These are phyloP conservation scores for Suillus cothurnatus DNA, from an alignment of 768 basidiomycete genomes.

Conservation along the genomic window DNA sequence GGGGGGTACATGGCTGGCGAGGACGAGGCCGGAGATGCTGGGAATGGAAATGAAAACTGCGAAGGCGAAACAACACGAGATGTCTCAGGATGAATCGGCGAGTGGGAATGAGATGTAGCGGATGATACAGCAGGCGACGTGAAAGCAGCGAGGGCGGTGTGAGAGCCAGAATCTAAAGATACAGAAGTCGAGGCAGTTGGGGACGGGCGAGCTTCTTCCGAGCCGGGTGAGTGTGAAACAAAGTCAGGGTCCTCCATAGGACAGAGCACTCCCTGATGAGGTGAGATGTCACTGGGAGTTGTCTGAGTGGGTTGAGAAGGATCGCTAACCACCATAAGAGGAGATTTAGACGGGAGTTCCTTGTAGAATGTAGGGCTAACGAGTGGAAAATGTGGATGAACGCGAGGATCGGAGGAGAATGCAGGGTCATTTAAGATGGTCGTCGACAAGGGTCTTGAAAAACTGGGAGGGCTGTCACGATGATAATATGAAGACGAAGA, in stretches of 20 bases:
- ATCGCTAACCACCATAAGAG: conserved; percentile 22
- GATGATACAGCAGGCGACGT: conserved; percentile 18
- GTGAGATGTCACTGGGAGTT: conserved; percentile 1
- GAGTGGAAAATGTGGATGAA: conserved; percentile 44
- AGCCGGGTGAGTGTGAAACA: conserved; percentile 6
- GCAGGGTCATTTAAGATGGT: conserved; percentile 53
- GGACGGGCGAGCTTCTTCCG: not conserved
- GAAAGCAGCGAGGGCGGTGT: conserved; percentile 12
- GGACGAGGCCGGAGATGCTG: not conserved
- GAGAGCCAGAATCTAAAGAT: conserved; percentile 15
- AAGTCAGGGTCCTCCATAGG: not conserved
- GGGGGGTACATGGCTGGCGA: not conserved
- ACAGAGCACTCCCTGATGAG: not conserved
- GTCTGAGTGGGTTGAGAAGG: conserved; percentile 6
- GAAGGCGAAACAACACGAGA: conserved; percentile 3
- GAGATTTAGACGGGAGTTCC: conserved; percentile 33
- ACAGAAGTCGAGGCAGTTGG: conserved; percentile 6
- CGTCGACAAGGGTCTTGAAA: conserved; percentile 24
- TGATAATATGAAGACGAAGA: conserved; percentile 7
- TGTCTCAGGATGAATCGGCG: not conserved
- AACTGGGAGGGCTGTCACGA: conserved; percentile 7
- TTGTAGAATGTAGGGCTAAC: conserved; percentile 20
- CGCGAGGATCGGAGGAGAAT: conserved; percentile 57
- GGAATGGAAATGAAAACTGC: not conserved
- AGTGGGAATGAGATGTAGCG: conserved; percentile 11